Evolutionary conservation across 2,329 filamentous ascomycete genomes (phyloP), one percentile per base, ranked within the genome.

Genomic region (Sclerotiophoma versabilis): DNA sequence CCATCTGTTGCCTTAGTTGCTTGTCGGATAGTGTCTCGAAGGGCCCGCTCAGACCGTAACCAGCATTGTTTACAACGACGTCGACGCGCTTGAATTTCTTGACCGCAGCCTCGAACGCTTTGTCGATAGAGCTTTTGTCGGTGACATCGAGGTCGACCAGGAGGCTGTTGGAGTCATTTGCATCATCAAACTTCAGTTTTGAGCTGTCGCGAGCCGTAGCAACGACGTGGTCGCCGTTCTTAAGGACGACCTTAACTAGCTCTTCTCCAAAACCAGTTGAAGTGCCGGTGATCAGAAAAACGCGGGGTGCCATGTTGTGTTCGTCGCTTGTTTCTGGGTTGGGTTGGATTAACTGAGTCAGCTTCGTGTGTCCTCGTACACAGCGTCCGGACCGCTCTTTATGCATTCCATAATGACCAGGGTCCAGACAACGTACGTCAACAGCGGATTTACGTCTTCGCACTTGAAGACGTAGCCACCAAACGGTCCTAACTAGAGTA

Each of bases 11-110:
- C 2, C 79, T 75, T 34, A 83, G 79, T 25, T 84, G 77, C 2
- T 76, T 65, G 1, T 84, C 76, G 1, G 74, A 73, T 2, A 82
- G 67, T 6, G 81, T 79, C 62, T 87, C 84, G 41, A 86, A 79
- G 1, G 80, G 77, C 11, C 80, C 82, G 5, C 72, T 65, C 1
- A 84, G 71, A n/a, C 82, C 81, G 54, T 85, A 86, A 2, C 84
- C 85, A 3, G 84, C 84, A 43, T 87, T 87, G 72, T 87, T 87
- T 54, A 85, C 79, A 5, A 87, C 80, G 1, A 86, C 80, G 64
- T 87, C 84, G 37, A 88, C 70, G 7, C 81, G 79, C 15, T 79
- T 78, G 63, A 85, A 87, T 41, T 79, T 80, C 2, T 77, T 69
- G 20, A 79, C 48, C 0, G 79, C 77, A 15, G 72, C 68, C 7